Base-by-base conservation (phyloP, 768 basidiomycete genomes). In the Chiua virens region DNA sequence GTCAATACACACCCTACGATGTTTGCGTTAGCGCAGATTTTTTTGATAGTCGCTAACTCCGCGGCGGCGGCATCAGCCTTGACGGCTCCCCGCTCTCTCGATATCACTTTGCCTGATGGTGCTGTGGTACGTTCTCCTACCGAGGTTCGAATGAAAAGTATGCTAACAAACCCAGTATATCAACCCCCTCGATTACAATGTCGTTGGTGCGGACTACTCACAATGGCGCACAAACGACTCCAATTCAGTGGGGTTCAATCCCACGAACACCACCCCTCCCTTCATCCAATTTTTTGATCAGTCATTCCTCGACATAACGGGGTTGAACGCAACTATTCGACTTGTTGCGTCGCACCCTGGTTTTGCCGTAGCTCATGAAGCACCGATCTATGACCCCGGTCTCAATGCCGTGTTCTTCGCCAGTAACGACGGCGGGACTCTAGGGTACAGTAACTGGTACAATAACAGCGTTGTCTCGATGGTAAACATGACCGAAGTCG, bases 331-430 rank as follows among this genome's bases (percentile, higher is more conserved):
- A 7, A 77, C 77, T 0, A 76, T 91, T 44, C 75, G 78, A 4
- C 65, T 79, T 52, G 79, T 92, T 42, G 81, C 82, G 0, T 76
- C 78, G 8, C 80, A 82, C 50, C 75, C 77, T 4, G 79, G 75
- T 5, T 85, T 83, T 64, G 84, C 84, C 3, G 82, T 89, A 54
- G 88, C 87, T 17, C 89, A 92, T 61, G 90, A 92, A 69, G 89
- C 86, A 3, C 86, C 87, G 0, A 73, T 90, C 2, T 89, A 82
- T 66, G 71, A 80, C 28, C 69, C 82, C 7, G 76, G 73, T 17
- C 84, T 82, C n/a, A 79, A 89, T 58, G 81, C 85, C 55, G 73
- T 92, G 2, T 85, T 82, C 71, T 92, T 92, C 60, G 75, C 79
- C 6, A 85, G 83, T 66, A 87, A 83, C 53, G 81, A 79, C 48